Conservation (phyloP, 2,329 filamentous ascomycete species). For the Colletotrichum chlorophyti region DNA sequence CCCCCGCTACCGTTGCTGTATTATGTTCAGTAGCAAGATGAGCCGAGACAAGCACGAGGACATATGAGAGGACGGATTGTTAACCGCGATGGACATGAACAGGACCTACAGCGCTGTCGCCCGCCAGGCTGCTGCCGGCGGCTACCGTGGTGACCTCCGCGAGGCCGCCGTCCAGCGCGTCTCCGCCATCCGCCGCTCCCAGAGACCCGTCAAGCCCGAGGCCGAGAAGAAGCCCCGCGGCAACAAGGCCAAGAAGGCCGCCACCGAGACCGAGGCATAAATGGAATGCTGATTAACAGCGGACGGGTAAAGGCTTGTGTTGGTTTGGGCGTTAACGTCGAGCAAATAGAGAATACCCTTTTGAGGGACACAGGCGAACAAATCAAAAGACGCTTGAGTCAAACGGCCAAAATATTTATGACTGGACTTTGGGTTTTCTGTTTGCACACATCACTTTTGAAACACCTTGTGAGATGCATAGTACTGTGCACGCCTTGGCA, state of each 20-base stretch:
- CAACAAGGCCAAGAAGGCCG: constrained; percentile 78
- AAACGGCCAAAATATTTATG: constrained; percentile 25
- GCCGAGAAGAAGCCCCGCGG: constrained; percentile 80
- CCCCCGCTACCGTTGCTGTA: background rate
- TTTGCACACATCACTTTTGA: background rate
- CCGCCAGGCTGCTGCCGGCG: constrained; percentile 79
- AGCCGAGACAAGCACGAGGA: too few species aligned
- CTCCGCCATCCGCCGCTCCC: constrained; percentile 81
- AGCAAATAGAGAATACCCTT: constrained; percentile 29
- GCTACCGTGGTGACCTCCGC: constrained; percentile 84
- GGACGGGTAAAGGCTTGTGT: constrained; percentile 25
- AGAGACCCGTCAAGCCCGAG: constrained; percentile 78
- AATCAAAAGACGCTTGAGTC: constrained; percentile 30
- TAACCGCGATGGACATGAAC: constrained; percentile 23
- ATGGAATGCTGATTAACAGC: constrained; percentile 15
- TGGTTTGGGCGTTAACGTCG: constrained; percentile 29
- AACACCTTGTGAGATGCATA: too few species aligned
- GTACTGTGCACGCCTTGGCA: too few species aligned
- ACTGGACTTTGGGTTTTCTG: constrained; percentile 14
- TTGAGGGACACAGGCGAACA: constrained; percentile 26
- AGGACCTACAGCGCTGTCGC: constrained; percentile 92
- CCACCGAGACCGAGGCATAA: constrained; percentile 54
- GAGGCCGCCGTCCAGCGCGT: constrained; percentile 83
- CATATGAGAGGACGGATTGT: background rate
- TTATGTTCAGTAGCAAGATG: background rate